phyloP scores from a whole-genome alignment of 2,329 filamentous ascomycete species.

The Fusarium sp. region DNA sequence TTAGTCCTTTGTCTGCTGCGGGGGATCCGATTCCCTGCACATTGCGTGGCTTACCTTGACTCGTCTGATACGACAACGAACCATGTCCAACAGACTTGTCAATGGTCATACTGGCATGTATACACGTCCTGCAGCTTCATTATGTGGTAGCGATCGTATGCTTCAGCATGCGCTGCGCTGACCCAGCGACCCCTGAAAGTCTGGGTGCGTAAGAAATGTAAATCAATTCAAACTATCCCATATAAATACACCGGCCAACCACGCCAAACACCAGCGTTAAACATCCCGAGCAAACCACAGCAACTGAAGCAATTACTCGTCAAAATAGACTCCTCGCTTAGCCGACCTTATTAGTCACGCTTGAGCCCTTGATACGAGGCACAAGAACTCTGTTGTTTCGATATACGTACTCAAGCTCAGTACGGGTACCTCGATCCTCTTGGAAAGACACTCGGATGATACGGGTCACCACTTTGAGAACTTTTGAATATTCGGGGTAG shows the following conservation, averaged over 20 bases:
- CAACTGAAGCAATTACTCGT: background rate
- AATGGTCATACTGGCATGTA: background rate
- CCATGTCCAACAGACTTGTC: no score
- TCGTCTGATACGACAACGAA: no score
- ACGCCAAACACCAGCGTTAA: no score
- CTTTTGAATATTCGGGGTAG: background rate
- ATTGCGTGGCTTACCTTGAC: background rate
- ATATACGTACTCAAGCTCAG: slow-evolving; percentile 24
- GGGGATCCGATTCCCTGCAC: background rate
- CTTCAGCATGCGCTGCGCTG: no score
- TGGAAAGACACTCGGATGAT: slow-evolving; percentile 17
- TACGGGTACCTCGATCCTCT: slow-evolving; percentile 1
- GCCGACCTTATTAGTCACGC: background rate
- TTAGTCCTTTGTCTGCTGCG: background rate
- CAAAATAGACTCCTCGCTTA: no score
- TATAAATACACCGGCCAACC: no score
- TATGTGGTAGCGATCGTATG: no score
- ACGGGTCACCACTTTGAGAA: slow-evolving; percentile 4
- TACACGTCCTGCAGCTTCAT: no score
- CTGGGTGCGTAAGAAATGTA: background rate
- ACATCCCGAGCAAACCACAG: background rate
- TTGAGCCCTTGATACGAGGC: background rate
- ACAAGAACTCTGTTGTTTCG: slow-evolving; percentile 3
- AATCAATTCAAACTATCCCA: no score
- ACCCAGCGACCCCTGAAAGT: background rate